These are phyloP conservation scores for Cyclotella cryptica DNA, from an alignment of 108 stramenopile genomes.

Conservation along the genomic window DNA sequence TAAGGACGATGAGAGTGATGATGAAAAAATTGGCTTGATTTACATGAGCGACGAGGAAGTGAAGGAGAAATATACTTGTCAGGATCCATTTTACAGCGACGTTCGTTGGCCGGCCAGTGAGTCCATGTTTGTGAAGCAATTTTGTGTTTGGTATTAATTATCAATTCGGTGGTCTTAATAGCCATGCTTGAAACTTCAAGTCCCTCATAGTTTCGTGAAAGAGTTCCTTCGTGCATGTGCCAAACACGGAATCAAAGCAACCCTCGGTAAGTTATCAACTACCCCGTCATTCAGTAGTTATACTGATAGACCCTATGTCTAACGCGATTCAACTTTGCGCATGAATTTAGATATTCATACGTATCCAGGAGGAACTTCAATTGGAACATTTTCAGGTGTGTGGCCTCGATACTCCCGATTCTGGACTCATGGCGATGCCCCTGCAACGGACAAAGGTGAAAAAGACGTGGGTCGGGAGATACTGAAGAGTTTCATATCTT, in stretches of 20 bases:
- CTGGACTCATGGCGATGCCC: conserved; percentile 71
- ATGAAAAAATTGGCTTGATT: background rate
- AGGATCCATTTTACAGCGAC: conserved; percentile 68
- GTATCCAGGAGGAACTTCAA: conserved; percentile 77
- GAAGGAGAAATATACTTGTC: conserved; percentile 64
- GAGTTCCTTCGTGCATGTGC: conserved; percentile 65
- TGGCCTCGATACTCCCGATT: conserved; percentile 74
- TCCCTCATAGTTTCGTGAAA: conserved; percentile 62
- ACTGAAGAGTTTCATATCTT: conserved; percentile 59
- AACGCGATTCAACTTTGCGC: background rate
- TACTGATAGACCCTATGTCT: background rate
- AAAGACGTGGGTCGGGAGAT: conserved; percentile 62
- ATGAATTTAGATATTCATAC: conserved; percentile 70
- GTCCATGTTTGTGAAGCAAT: too few species aligned
- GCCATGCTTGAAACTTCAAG: conserved; percentile 9
- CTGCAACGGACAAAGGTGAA: conserved; percentile 47
- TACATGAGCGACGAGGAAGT: conserved; percentile 49
- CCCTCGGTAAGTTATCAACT: conserved; percentile 24
- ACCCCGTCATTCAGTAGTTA: background rate
- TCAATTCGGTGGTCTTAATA: background rate
- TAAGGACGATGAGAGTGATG: conserved; percentile 23
- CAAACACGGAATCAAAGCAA: conserved; percentile 54
- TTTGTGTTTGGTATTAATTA: too few species aligned
- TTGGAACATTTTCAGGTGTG: conserved; percentile 81
- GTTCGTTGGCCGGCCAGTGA: conserved; percentile 69